A percentile compares a stretch with the other conserved stretches of the same genome.
Conservation (phyloP, 1,284 basidiomycete genomes). For the Marasmius tenuissimus region DNA sequence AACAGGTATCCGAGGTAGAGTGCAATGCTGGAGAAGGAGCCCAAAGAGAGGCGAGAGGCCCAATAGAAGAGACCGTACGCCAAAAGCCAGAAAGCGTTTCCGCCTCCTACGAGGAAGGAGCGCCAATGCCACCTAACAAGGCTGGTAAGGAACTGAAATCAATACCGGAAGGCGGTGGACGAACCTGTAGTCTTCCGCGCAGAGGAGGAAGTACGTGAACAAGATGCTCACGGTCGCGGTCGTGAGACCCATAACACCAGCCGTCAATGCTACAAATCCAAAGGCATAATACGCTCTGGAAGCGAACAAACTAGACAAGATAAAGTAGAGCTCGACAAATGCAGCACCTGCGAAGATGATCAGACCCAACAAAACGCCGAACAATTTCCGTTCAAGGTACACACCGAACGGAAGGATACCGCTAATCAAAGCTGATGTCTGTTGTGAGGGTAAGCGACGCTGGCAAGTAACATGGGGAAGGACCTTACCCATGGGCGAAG, state of each 20-base stretch:
- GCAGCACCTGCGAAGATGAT: slow-evolving; percentile 67
- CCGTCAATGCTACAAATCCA: slow-evolving; percentile 92
- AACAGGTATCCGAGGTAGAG: slow-evolving; percentile 93
- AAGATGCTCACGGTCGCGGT: slow-evolving; percentile 90
- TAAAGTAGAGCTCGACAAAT: slow-evolving; percentile 95
- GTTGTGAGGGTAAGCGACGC: neutral
- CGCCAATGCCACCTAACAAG: slow-evolving; percentile 90
- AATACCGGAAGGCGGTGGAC: slow-evolving; percentile 18
- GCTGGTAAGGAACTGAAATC: slow-evolving; percentile 2
- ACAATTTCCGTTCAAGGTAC: slow-evolving; percentile 15
- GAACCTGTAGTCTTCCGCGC: slow-evolving; percentile 92
- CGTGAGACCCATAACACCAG: slow-evolving; percentile 81
- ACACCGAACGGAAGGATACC: slow-evolving; percentile 91
- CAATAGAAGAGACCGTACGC: slow-evolving; percentile 88
- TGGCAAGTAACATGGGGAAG: neutral
- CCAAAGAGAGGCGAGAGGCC: slow-evolving; percentile 82
- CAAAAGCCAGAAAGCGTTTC: slow-evolving; percentile 91
- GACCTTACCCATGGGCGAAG: slow-evolving; percentile 69
- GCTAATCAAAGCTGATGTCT: slow-evolving; percentile 80
- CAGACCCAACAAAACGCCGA: slow-evolving; percentile 4
- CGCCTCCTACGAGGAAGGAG: slow-evolving; percentile 92
- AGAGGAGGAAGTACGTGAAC: slow-evolving; percentile 91
- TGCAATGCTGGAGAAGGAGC: slow-evolving; percentile 80
- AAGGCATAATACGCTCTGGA: slow-evolving; percentile 95
- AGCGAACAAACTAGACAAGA: slow-evolving; percentile 91